phyloP scores from a whole-genome alignment of 768 basidiomycete genomes.

The Podaxis rugospora region DNA sequence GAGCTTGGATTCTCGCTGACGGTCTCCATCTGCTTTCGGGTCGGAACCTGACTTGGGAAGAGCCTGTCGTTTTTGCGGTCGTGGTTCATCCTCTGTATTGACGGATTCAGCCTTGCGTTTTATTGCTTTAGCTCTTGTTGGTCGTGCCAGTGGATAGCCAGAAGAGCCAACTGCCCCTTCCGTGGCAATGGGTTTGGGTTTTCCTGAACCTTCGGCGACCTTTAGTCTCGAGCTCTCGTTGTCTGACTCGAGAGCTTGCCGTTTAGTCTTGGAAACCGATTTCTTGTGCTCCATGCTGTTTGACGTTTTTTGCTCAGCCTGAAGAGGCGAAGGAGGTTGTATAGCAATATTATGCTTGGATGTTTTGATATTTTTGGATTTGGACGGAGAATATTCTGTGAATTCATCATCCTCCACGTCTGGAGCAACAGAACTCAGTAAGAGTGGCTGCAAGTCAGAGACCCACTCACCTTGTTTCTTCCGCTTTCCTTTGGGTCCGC shows the following conservation, averaged over 20 bases:
- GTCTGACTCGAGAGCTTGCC: background rate
- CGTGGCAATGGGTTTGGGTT: background rate
- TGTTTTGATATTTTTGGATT: background rate
- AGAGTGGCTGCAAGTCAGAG: background rate
- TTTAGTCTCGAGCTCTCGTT: background rate
- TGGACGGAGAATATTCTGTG: background rate
- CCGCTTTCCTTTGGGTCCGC: slow-evolving; percentile 1
- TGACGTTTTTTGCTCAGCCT: background rate
- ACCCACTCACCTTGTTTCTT: slow-evolving; percentile 4
- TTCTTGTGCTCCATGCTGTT: background rate
- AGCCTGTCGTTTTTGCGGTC: background rate
- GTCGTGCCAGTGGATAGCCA: background rate
- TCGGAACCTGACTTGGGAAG: background rate
- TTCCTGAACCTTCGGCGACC: background rate
- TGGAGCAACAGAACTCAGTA: background rate
- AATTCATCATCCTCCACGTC: background rate
- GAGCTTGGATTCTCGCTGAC: background rate
- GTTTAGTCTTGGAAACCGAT: background rate
- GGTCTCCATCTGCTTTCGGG: background rate
- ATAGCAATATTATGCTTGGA: background rate
- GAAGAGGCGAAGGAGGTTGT: background rate
- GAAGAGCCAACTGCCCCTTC: background rate
- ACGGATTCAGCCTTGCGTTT: background rate
- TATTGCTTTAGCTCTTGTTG: background rate
- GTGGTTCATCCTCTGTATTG: background rate